Percentiles rank a stretch among this genome's conserved stretches.
phyloP scores from a whole-genome alignment of 805 yeast species.

The Cyberlindnera nakhonratchasimensis region DNA sequence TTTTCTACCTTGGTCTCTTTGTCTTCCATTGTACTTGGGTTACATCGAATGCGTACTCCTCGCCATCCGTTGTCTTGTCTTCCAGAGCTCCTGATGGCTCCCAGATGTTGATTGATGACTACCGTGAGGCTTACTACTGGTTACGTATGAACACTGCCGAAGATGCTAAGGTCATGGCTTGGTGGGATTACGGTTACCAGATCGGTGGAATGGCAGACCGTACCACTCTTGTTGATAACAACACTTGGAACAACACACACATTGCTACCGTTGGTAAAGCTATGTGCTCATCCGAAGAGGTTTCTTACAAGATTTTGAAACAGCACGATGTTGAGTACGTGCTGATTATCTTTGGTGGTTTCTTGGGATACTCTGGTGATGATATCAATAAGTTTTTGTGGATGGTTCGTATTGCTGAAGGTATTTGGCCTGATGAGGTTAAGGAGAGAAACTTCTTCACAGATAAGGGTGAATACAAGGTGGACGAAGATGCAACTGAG shows the following conservation, averaged over 20 bases:
- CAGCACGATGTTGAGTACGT: conserved; percentile 95
- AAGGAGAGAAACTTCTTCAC: conserved; percentile 83
- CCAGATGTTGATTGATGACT: conserved; percentile 84
- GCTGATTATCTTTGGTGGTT: conserved; percentile 89
- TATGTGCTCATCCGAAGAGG: conserved; percentile 86
- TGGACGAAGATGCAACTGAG: conserved; percentile 76
- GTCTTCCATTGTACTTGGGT: conserved; percentile 98
- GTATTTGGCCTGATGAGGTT: conserved; percentile 99
- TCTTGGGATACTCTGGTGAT: conserved; percentile 91
- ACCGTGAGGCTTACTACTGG: conserved; percentile 99
- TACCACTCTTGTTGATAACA: conserved; percentile 96
- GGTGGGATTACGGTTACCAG: conserved; percentile 99
- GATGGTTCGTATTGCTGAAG: conserved; percentile 99
- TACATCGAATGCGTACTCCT: conserved; percentile 90
- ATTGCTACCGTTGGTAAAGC: conserved; percentile 99
- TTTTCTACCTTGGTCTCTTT: conserved; percentile 71
- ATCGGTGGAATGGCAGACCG: conserved; percentile 99
- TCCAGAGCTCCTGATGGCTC: conserved; percentile 83
- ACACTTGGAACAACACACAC: conserved; percentile 99
- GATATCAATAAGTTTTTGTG: conserved; percentile 95
- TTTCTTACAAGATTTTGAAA: conserved; percentile 80
- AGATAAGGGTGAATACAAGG: conserved; percentile 79
- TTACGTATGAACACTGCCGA: conserved; percentile 95
- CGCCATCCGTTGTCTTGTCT: conserved; percentile 95
- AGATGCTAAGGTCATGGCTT: conserved; percentile 93